A percentile compares a stretch with the other conserved stretches of the same genome.
Evolutionary conservation across 179 eudicot species (phyloP).

Genomic region (Vitellaria paradoxa): DNA sequence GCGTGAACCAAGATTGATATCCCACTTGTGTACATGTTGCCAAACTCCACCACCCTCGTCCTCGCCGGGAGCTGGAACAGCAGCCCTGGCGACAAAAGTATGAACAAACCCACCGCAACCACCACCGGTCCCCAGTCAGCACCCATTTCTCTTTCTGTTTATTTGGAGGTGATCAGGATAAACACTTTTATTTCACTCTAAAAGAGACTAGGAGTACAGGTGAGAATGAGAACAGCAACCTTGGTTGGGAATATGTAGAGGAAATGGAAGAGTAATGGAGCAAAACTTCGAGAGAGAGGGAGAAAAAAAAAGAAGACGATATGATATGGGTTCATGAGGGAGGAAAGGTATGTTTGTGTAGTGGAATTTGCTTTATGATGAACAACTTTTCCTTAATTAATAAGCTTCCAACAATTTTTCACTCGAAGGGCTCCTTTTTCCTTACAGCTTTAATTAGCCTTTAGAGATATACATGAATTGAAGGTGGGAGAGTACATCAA

Average conservation of each 20-base stretch:
- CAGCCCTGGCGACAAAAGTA: constrained; percentile 37
- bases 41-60: constrained; percentile 38
- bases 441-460: constrained; percentile 3
- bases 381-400: constrained; percentile 1
- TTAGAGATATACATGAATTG: constrained; percentile 4
- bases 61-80: constrained; percentile 42
- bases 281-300: constrained; percentile 21
- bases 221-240: constrained; percentile 4
- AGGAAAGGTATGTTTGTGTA: constrained; percentile 15
- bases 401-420: constrained; percentile 17
- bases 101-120: constrained; percentile 35
- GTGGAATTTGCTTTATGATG: constrained; percentile 30
- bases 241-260: constrained; percentile 4
- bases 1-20: constrained; percentile 40
- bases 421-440: constrained; percentile 4
- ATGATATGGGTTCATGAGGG: neutral
- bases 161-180: neutral
- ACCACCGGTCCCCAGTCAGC: constrained; percentile 41
- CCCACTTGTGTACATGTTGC: constrained; percentile 47
- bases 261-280: neutral
- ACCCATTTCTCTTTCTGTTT: constrained; percentile 3
- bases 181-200: neutral
- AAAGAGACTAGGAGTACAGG: neutral
- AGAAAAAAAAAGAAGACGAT: constrained; percentile 3
- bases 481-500: neutral